Base-by-base conservation (phyloP, 2,329 filamentous ascomycete species). In the Helicocarpus griseus region DNA sequence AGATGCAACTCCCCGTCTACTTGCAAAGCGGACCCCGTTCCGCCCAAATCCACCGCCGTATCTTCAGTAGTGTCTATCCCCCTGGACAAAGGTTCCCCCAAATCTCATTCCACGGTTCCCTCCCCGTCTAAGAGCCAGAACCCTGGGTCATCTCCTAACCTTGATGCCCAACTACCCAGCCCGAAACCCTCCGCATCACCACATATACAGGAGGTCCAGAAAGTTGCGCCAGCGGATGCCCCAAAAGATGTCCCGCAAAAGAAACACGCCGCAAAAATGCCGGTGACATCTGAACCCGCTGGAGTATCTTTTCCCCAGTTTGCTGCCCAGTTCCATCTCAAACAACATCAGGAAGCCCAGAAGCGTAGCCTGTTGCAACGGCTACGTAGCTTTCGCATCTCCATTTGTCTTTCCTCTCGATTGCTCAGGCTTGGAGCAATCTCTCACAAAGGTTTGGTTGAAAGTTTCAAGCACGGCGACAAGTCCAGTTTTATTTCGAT, bases 401-500 rank as follows among this genome's bases (percentile, higher is more conserved):
- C 70, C 28, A 66, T 74, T 49, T 69, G 69, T 36, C 58, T 73
- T 31, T 72, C 69, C 38, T 62, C 69, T 46, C 68, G 72, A 31
- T 61, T 74, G 53, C 58, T 69, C 51, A 69, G 72, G 43, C 63
- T 72, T 52, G 66, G 68, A 24, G 63, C 65, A 29, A 66, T 66
- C 49, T 63, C 69, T 24, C 71, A 73, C 55, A 68, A 68, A 47
- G 71, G 71, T 35, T 61, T 75, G 22, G 70, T 74, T 33, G 71
- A 74, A 57, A 66, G 67, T 45, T 65, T 73, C 50, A 72, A 67
- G 55, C 65, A 72, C 59, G 68, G 69, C 53, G 72, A 75, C 61
- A 72, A 73, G 55, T 58, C 62, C 54, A 69, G 63, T 54, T 75
- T 75, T 53, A 65, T 70, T 51, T 61, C 65, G 47, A 65, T 73